Base-by-base conservation (phyloP, 805 yeast genomes). In the Candida ovalis region DNA sequence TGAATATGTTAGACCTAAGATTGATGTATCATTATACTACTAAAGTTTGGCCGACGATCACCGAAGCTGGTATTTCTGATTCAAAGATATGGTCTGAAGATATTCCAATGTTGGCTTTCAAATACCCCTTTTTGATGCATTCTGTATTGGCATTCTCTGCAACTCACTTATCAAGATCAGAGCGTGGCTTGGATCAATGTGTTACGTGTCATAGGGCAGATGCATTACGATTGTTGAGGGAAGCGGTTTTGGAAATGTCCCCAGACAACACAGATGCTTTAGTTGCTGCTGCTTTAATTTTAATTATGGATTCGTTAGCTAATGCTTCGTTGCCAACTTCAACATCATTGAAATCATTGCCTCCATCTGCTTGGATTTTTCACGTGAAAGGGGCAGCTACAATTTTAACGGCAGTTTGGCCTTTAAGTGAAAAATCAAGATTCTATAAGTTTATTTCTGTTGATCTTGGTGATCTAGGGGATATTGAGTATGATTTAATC, bases 341-440 rank as follows among this genome's bases (percentile, higher is more conserved):
- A 7, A 64, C 70, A 1, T 70, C 78, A 4, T 73, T 81, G 3
- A 79, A 77, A 54, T 83, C 90, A 2, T 67, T 90, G 48, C 96
- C 97, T 1, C 91, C 97, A 2, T 83, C 94, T 3, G 96, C 97
- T 0, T 92, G 98, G 98, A 83, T 92, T 48, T 94, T 88, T 72
- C 97, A 92, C 61, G 97, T 92, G 12, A 87, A 94, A 58, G 98
- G 97, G 28, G 96, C 97, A 0, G 97, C 97, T 5, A 91, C 97
- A 0, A 92, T 92, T 46, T 73, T 92, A 44, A 87, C 96, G 1
- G 96, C 97, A 0, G 96, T 91, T n/a, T 89, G 97, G 90, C 97
- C 96, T 3, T 71, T 90, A 43, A 83, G 84, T 41, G 83, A 81
- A 41, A 73, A 76, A 13, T 84, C 89, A 3, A 67, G 86, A 46